Conservation (phyloP, 768 basidiomycete species). For the Gelatoporia subvermispora region DNA sequence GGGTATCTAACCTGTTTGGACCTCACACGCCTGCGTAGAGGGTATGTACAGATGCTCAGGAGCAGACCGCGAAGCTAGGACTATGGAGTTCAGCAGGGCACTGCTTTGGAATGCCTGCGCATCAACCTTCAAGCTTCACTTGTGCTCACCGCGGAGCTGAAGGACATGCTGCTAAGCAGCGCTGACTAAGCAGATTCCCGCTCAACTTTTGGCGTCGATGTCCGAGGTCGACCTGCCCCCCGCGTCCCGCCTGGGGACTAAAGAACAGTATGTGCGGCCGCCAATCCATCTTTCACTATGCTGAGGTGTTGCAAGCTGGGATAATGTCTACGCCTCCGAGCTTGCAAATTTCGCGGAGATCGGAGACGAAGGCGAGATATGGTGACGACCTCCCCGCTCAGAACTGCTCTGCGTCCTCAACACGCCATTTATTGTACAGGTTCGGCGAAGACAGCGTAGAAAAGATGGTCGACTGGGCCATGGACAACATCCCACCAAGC, state of each 20-base stretch:
- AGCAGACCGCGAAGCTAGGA: too few relatives aligned
- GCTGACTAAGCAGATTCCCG: constrained; percentile 23
- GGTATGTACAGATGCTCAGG: too few relatives aligned
- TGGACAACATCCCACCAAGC: constrained; percentile 46
- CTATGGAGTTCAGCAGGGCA: too few relatives aligned
- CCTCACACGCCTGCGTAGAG: too few relatives aligned
- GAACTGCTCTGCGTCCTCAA: neutral
- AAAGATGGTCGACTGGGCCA: constrained; percentile 76
- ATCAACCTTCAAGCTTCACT: too few relatives aligned
- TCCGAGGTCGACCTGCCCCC: constrained; percentile 41
- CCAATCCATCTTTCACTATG: neutral
- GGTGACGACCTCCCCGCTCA: constrained; percentile 33
- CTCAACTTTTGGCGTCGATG: constrained; percentile 12
- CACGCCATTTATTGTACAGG: constrained; percentile 37
- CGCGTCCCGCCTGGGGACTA: constrained; percentile 75
- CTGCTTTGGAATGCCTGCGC: too few relatives aligned
- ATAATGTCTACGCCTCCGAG: constrained; percentile 68
- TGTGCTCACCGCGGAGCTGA: too few relatives aligned
- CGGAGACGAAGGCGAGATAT: constrained; percentile 82
- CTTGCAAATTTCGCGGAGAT: constrained; percentile 68
- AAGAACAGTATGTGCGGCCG: constrained; percentile 56
- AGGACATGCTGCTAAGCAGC: neutral
- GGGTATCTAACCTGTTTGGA: too few relatives aligned
- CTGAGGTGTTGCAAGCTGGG: constrained; percentile 52
- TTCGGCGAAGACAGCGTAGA: constrained; percentile 72